A percentile compares a stretch with the other conserved stretches of the same genome.
Evolutionary conservation across 176 grass and related monocot genomes (phyloP).

Genomic region (Avena sativa): DNA sequence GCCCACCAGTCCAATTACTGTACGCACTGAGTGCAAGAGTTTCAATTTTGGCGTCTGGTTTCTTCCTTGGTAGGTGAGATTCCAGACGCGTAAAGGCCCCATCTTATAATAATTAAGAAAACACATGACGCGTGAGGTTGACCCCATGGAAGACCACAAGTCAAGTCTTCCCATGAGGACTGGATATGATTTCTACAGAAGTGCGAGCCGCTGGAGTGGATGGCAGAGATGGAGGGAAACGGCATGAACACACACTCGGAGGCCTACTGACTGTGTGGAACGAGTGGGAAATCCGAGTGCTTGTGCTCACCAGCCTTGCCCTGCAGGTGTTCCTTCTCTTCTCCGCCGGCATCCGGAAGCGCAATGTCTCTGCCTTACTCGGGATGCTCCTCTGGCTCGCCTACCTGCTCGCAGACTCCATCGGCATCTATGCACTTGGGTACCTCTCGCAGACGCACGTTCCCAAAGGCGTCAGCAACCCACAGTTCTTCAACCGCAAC

Average conservation of each 20-base stretch:
- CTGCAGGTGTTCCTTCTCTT: slow-evolving; percentile 63
- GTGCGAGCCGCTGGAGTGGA: background rate
- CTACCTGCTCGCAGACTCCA: slow-evolving; percentile 59
- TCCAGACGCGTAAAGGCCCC: background rate
- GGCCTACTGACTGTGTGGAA: slow-evolving; percentile 28
- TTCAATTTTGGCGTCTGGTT: background rate
- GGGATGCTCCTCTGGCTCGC: slow-evolving; percentile 48
- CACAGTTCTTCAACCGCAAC: background rate
- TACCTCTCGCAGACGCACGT: slow-evolving; percentile 47
- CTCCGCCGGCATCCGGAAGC: slow-evolving; percentile 47
- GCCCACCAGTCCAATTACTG: background rate
- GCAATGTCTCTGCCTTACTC: slow-evolving; percentile 48
- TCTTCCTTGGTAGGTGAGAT: background rate
- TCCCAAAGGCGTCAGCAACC: slow-evolving; percentile 8
- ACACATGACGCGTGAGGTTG: slow-evolving; percentile 2
- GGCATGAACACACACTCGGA: background rate
- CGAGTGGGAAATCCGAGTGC: slow-evolving; percentile 53
- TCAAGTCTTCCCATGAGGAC: background rate
- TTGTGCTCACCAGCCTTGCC: slow-evolving; percentile 51
- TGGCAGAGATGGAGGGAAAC: slow-evolving; percentile 13
- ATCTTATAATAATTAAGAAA: background rate
- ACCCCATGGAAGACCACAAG: background rate
- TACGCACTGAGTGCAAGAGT: background rate
- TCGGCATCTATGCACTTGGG: slow-evolving; percentile 52
- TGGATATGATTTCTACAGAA: background rate